A percentile compares a stretch with the other conserved stretches of the same genome.
Evolutionary conservation across 495 filamentous ascomycete genomes (phyloP).

Genomic region (Penicillium desertorum): DNA sequence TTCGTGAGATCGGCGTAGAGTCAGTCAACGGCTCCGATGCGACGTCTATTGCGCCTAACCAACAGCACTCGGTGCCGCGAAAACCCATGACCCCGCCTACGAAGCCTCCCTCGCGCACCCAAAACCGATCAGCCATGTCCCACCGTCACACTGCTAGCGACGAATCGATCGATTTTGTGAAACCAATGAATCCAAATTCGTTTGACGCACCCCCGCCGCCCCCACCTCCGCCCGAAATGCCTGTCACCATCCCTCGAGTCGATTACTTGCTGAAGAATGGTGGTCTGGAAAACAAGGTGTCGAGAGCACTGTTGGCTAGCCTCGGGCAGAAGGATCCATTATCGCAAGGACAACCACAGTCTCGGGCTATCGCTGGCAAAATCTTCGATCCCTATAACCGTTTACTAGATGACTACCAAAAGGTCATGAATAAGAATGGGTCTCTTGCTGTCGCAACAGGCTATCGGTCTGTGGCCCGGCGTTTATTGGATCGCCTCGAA

Average conservation of each 20-base stretch:
- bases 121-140: slow-evolving; percentile 40
- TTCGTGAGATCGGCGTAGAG: slow-evolving; percentile 40
- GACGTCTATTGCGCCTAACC: slow-evolving; percentile 65
- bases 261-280: slow-evolving; percentile 90
- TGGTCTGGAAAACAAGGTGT: slow-evolving; percentile 65
- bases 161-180: slow-evolving; percentile 41
- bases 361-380: slow-evolving; percentile 51
- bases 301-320: slow-evolving; percentile 62
- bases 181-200: slow-evolving; percentile 38
- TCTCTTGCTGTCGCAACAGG: slow-evolving; percentile 95
- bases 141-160: slow-evolving; percentile 40
- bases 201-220: slow-evolving; percentile 68
- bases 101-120: slow-evolving; percentile 44
- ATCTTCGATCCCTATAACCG: slow-evolving; percentile 78
- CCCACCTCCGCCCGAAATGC: slow-evolving; percentile 69
- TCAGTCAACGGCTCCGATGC: slow-evolving; percentile 61
- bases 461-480: slow-evolving; percentile 88
- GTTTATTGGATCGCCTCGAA: slow-evolving; percentile 88
- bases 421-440: slow-evolving; percentile 77
- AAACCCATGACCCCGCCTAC: slow-evolving; percentile 40
- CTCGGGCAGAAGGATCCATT: slow-evolving; percentile 44
- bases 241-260: slow-evolving; percentile 72
- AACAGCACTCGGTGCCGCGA: slow-evolving; percentile 43
- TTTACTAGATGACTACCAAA: slow-evolving; percentile 79
- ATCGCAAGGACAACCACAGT: slow-evolving; percentile 29